Conservation (phyloP, 164 flowering plant species). For the Hamamelis virginiana region DNA sequence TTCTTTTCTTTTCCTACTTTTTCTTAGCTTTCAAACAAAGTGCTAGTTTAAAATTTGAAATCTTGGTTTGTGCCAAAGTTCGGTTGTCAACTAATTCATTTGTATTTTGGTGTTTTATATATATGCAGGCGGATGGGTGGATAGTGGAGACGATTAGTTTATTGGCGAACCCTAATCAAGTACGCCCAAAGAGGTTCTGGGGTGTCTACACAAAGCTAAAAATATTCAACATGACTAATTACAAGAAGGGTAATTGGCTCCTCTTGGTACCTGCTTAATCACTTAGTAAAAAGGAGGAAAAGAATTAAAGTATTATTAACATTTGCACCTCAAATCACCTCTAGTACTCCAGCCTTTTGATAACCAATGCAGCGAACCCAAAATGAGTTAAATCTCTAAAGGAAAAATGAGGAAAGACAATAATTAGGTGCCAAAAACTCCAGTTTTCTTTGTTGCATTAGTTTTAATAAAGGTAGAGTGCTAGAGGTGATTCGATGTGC, state of each 20-base stretch:
- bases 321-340: no score
- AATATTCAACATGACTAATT: conserved; percentile 88
- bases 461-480: no score
- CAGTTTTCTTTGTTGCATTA: no score
- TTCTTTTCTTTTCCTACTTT: no score
- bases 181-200: conserved; percentile 94
- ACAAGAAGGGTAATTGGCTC: conserved; percentile 67
- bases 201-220: conserved; percentile 97
- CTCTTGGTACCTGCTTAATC: neutral
- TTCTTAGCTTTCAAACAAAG: neutral
- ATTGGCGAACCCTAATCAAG: conserved; percentile 88
- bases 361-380: no score
- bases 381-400: no score
- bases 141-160: conserved; percentile 78
- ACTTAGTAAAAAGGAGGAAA: neutral
- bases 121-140: conserved; percentile 95
- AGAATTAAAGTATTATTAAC: no score
- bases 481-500: no score
- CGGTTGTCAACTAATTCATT: neutral
- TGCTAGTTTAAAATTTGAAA: neutral
- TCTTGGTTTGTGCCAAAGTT: no score
- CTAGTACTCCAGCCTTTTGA: no score
- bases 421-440: no score
- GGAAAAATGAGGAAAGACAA: no score
- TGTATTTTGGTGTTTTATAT: neutral